Percentiles rank a stretch among this genome's conserved stretches.
phyloP scores from a whole-genome alignment of 306 rosid genomes.

The Dryas octopetala region DNA sequence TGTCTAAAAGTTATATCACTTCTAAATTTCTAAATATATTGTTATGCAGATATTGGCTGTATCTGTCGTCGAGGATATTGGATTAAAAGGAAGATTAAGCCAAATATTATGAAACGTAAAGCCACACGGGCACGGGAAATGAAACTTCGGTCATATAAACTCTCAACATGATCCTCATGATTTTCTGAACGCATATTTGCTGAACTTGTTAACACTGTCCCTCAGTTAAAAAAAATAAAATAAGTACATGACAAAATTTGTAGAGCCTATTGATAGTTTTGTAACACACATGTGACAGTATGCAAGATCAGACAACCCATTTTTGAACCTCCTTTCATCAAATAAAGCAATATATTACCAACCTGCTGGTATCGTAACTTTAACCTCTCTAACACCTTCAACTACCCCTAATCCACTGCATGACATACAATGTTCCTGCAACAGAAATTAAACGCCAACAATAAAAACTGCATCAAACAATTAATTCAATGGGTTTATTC shows the following conservation, averaged over 20 bases:
- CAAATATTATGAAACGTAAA: neutral
- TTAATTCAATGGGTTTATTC: slow-evolving; percentile 17
- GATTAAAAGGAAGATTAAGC: neutral
- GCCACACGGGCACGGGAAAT: neutral
- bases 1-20: neutral
- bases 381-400: slow-evolving; percentile 77
- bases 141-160: neutral
- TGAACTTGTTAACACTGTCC: neutral
- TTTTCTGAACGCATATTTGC: neutral
- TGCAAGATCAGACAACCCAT: neutral
- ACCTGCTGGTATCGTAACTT: slow-evolving; percentile 93
- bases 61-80: neutral
- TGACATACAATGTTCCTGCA: slow-evolving; percentile 66
- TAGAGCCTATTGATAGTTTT: neutral
- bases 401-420: slow-evolving; percentile 86
- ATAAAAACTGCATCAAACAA: slow-evolving; percentile 18
- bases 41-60: neutral
- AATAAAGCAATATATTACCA: slow-evolving; percentile 34
- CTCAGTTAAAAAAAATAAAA: neutral
- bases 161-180: neutral
- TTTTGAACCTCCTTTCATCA: slow-evolving; percentile 10
- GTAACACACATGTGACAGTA: neutral
- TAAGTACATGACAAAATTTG: neutral
- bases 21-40: neutral
- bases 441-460: slow-evolving; percentile 26